These are phyloP conservation scores for Lentinula raphanica DNA, from an alignment of 768 basidiomycete genomes.

Conservation along the genomic window DNA sequence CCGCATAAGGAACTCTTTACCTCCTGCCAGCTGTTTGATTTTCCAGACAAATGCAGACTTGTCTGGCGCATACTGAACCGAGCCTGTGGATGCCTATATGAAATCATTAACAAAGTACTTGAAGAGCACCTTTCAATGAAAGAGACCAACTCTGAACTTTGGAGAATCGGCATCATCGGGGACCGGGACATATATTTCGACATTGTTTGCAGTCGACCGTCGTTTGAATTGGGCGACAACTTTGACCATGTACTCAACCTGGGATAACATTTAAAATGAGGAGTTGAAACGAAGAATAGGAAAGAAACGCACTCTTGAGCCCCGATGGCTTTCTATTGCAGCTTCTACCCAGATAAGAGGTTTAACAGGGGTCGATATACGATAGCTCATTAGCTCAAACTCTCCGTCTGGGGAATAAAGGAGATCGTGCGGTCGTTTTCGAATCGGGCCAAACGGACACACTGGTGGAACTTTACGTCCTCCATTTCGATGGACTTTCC, in stretches of 20 bases:
- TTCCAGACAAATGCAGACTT: conserved; percentile 99
- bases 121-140: background rate
- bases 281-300: background rate
- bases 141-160: conserved; percentile 79
- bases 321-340: conserved; percentile 88
- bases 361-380: conserved; percentile 94
- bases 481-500: conserved; percentile 99
- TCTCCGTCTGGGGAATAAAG: conserved; percentile 99
- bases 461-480: conserved; percentile 99
- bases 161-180: conserved; percentile 98
- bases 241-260: conserved; percentile 96
- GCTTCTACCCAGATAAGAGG: conserved; percentile 98
- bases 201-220: conserved; percentile 94
- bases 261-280: conserved; percentile 28
- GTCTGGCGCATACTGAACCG: conserved; percentile 95
- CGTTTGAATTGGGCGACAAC: conserved; percentile 97
- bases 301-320: conserved; percentile 23
- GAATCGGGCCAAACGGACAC: conserved; percentile 92
- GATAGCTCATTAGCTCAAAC: conserved; percentile 88
- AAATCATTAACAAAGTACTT: background rate
- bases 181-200: conserved; percentile 98
- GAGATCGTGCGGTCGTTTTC: conserved; percentile 99
- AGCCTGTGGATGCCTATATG: conserved; percentile 83
- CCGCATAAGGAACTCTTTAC: conserved; percentile 95
- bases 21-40: conserved; percentile 95